phyloP scores from a whole-genome alignment of 345 rosid genomes.

The Citrus medica region DNA sequence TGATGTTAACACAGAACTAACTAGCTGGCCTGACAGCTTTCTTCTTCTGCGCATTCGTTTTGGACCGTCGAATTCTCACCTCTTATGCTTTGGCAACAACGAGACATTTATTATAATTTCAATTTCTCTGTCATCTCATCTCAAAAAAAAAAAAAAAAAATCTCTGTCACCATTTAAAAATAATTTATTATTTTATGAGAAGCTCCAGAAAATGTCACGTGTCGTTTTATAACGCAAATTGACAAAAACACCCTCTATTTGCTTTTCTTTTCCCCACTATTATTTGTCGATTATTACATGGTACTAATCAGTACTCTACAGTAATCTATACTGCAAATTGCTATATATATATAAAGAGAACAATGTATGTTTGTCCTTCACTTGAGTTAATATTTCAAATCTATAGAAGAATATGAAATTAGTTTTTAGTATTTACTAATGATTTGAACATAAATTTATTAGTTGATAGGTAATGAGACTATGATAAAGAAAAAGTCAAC shows the following conservation, averaged over 20 bases:
- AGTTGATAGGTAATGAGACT: too few species aligned
- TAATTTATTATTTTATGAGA: too few species aligned
- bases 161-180: neutral
- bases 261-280: neutral
- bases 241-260: neutral
- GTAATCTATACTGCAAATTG: neutral
- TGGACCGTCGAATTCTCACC: conserved; percentile 48
- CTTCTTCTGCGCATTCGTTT: conserved; percentile 7
- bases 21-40: conserved; percentile 16
- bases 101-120: conserved; percentile 8
- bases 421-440: too few species aligned
- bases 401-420: too few species aligned
- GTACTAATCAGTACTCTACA: too few species aligned
- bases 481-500: too few species aligned
- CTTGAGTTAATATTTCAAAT: too few species aligned
- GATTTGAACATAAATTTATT: too few species aligned
- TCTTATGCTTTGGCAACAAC: neutral
- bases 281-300: neutral
- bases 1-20: conserved; percentile 14
- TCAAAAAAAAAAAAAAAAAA: too few species aligned
- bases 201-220: neutral
- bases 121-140: neutral
- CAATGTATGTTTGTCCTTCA: too few species aligned
- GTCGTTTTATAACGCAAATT: neutral
- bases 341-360: neutral